Evolutionary conservation across 2,329 filamentous ascomycete genomes (phyloP), one percentile per base, ranked within the genome.

Genomic region (Cladosporium sp.): DNA sequence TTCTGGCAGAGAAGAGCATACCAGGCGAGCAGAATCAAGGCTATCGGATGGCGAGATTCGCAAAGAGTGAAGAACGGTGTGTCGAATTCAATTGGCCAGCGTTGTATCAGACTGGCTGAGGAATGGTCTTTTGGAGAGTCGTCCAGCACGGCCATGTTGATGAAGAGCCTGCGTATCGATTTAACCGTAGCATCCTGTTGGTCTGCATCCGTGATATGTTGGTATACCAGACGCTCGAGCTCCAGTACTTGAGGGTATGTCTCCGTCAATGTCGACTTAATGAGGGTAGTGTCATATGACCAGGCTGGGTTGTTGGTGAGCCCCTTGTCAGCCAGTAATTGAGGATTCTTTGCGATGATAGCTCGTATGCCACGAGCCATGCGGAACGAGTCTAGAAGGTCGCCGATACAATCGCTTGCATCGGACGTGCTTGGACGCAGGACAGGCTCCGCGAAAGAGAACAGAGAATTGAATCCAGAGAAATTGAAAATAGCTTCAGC

Each of bases 381-480:
- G 10, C 38, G 51, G 10, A 64, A 64, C 2, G 61, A 64, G 51
- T 47, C 51, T 2, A 64, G 10, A 1, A 64, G 61, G 11, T 64
- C 61, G 32, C 51, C 51, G 32, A 64, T 55, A 26, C 36, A 57
- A 28, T 64, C 61, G 24, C 51, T 28, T 1, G 61, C 11, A 2
- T 21, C 36, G 15, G 36, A 12, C 8, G 34, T n/a, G 14, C 58
- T 15, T n/a, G 58, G 34, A 11, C 65, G 65, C 5, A 66, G n/a
- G 1, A 51, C 32, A 12, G 65, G 65, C 15, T 66, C 65, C 7
- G 65, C 65, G 28, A 66, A 58, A 6, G 59, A 44, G 28, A 68
- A 69, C 3, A 68, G 62, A 5, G 67, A 67, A 30, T 67, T 68
- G 54, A 65, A 55, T 8, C 60, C 61, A 11, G 68, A 66, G 54